These are phyloP conservation scores for Colletotrichum scovillei DNA, from an alignment of 2,329 filamentous ascomycete species.

Conservation along the genomic window DNA sequence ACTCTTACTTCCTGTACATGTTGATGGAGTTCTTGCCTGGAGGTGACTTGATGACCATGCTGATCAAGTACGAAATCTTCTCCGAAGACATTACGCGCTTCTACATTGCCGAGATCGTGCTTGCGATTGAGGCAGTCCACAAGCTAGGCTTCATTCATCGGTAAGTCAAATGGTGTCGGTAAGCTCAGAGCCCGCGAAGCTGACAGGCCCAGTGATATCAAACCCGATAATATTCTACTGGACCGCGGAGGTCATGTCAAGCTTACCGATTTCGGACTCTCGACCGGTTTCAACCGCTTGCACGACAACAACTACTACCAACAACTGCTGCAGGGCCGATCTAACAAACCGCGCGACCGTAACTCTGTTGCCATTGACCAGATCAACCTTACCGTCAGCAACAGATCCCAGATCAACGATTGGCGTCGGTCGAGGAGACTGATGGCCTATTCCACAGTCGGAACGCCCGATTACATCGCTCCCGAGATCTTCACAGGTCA, in stretches of 20 bases:
- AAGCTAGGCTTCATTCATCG: constrained; percentile 98
- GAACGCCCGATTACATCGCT: constrained; percentile 98
- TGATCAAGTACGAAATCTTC: constrained; percentile 99
- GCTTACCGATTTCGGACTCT: constrained; percentile 96
- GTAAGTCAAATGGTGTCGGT: constrained; percentile 63
- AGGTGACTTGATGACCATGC: constrained; percentile 99
- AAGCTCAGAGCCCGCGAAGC: not conserved
- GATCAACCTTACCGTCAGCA: constrained; percentile 97
- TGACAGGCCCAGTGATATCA: constrained; percentile 81
- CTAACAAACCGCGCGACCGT: constrained; percentile 80
- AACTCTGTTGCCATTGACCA: constrained; percentile 97
- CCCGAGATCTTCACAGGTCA: constrained; percentile 98
- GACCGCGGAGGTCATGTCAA: constrained; percentile 98
- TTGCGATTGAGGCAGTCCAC: constrained; percentile 98
- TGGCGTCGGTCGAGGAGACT: constrained; percentile 96
- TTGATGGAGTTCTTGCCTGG: constrained; percentile 99
- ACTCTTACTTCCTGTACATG: constrained; percentile 96
- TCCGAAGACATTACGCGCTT: constrained; percentile 98
- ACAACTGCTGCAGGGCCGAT: constrained; percentile 86
- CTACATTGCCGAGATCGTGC: constrained; percentile 97
- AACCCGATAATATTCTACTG: constrained; percentile 97
- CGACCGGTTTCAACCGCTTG: constrained; percentile 96
- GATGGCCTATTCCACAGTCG: constrained; percentile 98
- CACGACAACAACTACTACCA: constrained; percentile 99
- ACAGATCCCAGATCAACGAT: constrained; percentile 97